phyloP scores from a whole-genome alignment of 441 rosid species.

The Raphanus hybrid region DNA sequence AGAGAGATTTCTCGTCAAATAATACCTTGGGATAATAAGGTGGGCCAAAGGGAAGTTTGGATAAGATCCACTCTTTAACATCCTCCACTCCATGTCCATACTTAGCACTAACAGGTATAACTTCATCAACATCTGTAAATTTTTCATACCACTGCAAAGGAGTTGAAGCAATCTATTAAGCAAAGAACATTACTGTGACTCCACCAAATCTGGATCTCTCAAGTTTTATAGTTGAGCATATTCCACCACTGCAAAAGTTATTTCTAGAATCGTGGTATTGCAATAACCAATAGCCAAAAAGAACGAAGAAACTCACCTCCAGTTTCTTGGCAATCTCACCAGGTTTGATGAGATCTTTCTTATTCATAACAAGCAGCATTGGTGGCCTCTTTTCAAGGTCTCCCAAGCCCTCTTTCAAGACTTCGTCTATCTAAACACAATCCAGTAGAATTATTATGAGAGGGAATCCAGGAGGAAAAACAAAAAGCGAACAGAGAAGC shows the following conservation, averaged over 20 bases:
- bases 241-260: conserved; percentile 9
- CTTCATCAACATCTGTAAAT: conserved; percentile 84
- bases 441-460: conserved; percentile 4
- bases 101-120: conserved; percentile 96
- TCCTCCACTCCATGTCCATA: conserved; percentile 90
- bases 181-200: conserved; percentile 26
- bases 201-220: conserved; percentile 17
- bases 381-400: conserved; percentile 63
- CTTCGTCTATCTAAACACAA: conserved; percentile 68
- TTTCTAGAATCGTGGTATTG: conserved; percentile 26
- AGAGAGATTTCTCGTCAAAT: neutral
- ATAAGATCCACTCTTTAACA: conserved; percentile 88
- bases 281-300: neutral
- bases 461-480: conserved; percentile 48
- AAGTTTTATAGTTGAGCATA: conserved; percentile 4
- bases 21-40: conserved; percentile 92
- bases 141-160: conserved; percentile 91
- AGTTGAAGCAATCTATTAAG: conserved; percentile 37
- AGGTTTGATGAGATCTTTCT: conserved; percentile 92
- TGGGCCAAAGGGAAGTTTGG: conserved; percentile 90
- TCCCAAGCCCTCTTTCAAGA: conserved; percentile 78
- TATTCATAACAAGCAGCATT: conserved; percentile 79
- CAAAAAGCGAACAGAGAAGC: neutral
- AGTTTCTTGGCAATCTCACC: conserved; percentile 95
- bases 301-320: conserved; percentile 53